These are phyloP conservation scores for Penicillium tannophilum DNA, from an alignment of 495 filamentous ascomycete genomes.

Conservation along the genomic window DNA sequence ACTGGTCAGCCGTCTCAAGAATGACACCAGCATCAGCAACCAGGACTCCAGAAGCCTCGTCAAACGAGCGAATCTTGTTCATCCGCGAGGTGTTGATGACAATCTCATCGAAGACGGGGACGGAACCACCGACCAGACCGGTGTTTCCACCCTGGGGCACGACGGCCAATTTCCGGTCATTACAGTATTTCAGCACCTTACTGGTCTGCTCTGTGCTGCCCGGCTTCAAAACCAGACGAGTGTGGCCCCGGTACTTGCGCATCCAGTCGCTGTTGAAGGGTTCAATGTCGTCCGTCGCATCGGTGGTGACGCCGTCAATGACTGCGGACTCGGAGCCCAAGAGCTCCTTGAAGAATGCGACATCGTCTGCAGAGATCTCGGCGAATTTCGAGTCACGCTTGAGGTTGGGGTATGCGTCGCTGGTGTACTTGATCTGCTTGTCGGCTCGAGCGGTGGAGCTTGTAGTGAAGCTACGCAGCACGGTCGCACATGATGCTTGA, in stretches of 20 bases:
- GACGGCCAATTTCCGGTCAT: slow-evolving; percentile 84
- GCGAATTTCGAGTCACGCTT: slow-evolving; percentile 74
- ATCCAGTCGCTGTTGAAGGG: slow-evolving; percentile 98
- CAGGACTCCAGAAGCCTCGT: slow-evolving; percentile 86
- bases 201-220: slow-evolving; percentile 79
- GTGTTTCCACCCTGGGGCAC: slow-evolving; percentile 99
- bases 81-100: slow-evolving; percentile 86
- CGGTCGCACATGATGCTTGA: slow-evolving; percentile 23
- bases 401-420: slow-evolving; percentile 81
- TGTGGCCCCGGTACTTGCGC: slow-evolving; percentile 95
- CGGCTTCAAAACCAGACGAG: slow-evolving; percentile 84
- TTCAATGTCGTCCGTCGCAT: slow-evolving; percentile 77
- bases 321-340: slow-evolving; percentile 77
- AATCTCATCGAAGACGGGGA: slow-evolving; percentile 97
- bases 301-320: slow-evolving; percentile 75
- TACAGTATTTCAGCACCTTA: slow-evolving; percentile 89
- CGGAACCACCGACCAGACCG: slow-evolving; percentile 89
- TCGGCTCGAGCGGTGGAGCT: slow-evolving; percentile 31
- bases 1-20: slow-evolving; percentile 83
- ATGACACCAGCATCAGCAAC: slow-evolving; percentile 91
- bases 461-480: slow-evolving; percentile 39
- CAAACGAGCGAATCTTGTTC: slow-evolving; percentile 89
- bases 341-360: slow-evolving; percentile 73
- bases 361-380: slow-evolving; percentile 71
- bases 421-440: slow-evolving; percentile 70